Percentiles rank a stretch among this genome's conserved stretches.
phyloP scores from a whole-genome alignment of 2,329 filamentous ascomycete species.

The Colletotrichum endophyticum region DNA sequence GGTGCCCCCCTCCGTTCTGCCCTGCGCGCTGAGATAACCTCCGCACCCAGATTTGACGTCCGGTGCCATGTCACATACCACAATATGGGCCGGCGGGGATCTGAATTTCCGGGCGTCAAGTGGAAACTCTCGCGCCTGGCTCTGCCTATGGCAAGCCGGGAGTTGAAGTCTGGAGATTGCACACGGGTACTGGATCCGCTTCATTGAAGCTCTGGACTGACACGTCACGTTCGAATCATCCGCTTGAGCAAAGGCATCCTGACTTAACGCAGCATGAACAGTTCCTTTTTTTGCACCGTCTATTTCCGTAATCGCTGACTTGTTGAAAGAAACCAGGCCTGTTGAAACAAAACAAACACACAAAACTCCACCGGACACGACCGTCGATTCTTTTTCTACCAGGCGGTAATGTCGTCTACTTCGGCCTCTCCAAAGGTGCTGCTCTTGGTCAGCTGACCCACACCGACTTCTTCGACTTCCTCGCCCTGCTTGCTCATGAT shows the following conservation, averaged over 20 bases:
- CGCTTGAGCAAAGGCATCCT: background rate
- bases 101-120: background rate
- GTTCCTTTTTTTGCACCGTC: background rate
- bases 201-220: background rate
- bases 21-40: background rate
- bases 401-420: slow-evolving; percentile 94
- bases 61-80: background rate
- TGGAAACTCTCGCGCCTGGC: background rate
- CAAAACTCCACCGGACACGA: background rate
- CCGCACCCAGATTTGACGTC: background rate
- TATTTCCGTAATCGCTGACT: slow-evolving; percentile 13
- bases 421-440: slow-evolving; percentile 96
- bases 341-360: slow-evolving; percentile 3
- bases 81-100: background rate
- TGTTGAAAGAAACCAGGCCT: slow-evolving; percentile 17
- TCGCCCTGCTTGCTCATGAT: slow-evolving; percentile 75
- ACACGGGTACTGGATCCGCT: background rate
- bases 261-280: background rate
- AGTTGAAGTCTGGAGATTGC: background rate
- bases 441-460: slow-evolving; percentile 76
- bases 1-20: background rate
- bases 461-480: slow-evolving; percentile 50
- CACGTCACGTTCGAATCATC: background rate
- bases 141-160: background rate
- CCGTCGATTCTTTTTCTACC: slow-evolving; percentile 55